These are phyloP conservation scores for Ormosia semicastrata DNA, from an alignment of 306 rosid genomes.

Conservation along the genomic window DNA sequence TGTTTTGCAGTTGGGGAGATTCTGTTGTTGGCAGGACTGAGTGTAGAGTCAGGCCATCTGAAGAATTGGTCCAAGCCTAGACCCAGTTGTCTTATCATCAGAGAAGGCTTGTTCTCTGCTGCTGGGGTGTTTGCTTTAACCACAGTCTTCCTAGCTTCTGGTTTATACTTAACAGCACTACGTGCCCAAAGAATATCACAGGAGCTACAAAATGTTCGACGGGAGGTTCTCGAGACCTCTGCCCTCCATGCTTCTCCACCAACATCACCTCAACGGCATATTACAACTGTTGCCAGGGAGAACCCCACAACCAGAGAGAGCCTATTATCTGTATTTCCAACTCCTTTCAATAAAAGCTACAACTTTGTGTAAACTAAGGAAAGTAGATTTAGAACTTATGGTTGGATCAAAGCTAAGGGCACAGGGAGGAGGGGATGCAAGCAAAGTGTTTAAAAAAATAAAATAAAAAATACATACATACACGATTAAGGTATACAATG, in stretches of 20 bases:
- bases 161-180: slow-evolving; percentile 52
- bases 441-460: neutral
- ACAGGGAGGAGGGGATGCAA: neutral
- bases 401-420: neutral
- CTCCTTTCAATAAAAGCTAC: slow-evolving; percentile 37
- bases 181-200: slow-evolving; percentile 46
- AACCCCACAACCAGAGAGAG: slow-evolving; percentile 41
- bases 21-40: slow-evolving; percentile 52
- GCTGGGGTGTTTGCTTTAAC: slow-evolving; percentile 66
- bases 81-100: slow-evolving; percentile 41
- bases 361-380: slow-evolving; percentile 15
- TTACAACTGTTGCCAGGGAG: slow-evolving; percentile 50
- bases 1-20: slow-evolving; percentile 69
- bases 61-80: slow-evolving; percentile 60
- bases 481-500: neutral
- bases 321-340: slow-evolving; percentile 6
- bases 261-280: slow-evolving; percentile 29
- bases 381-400: neutral
- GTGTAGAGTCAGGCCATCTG: slow-evolving; percentile 67
- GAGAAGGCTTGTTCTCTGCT: slow-evolving; percentile 58
- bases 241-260: slow-evolving; percentile 46
- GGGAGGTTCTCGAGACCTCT: slow-evolving; percentile 41
- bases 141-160: slow-evolving; percentile 59
- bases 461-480: neutral
- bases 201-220: slow-evolving; percentile 38